Percentiles rank a stretch among this genome's conserved stretches.
Conservation (phyloP, 1,139 yeast genomes). For the Geotrichum macrosporum region DNA sequence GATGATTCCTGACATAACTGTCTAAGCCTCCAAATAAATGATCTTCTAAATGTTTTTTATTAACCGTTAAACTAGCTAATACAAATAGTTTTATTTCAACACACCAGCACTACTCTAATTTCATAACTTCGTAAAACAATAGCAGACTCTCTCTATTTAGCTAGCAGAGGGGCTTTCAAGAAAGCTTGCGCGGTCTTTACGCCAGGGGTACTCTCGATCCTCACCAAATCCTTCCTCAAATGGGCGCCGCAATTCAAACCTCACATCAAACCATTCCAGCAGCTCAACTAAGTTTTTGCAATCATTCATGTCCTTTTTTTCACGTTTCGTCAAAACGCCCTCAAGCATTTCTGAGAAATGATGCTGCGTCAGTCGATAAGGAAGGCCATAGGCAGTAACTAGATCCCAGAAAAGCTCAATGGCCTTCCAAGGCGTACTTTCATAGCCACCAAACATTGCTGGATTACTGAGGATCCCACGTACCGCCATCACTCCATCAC, state of each 20-base stretch:
- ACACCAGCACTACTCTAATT: no score
- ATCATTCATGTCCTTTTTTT: constrained; percentile 62
- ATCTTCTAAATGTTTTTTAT: no score
- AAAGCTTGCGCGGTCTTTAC: constrained; percentile 23
- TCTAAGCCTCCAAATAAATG: no score
- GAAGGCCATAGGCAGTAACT: constrained; percentile 75
- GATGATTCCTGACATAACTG: no score
- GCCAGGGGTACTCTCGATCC: constrained; percentile 54
- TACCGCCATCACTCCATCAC: constrained; percentile 94
- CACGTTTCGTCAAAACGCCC: constrained; percentile 52
- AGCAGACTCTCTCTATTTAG: not conserved
- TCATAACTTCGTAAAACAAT: not conserved
- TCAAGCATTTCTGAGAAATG: constrained; percentile 81
- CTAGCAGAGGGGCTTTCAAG: not conserved
- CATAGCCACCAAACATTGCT: constrained; percentile 54
- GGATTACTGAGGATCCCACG: constrained; percentile 85
- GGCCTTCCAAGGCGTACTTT: constrained; percentile 83
- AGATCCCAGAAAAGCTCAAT: constrained; percentile 78
- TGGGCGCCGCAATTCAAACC: constrained; percentile 60
- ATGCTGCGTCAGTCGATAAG: constrained; percentile 78
- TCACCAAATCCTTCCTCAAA: constrained; percentile 67
- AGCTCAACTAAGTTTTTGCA: constrained; percentile 55
- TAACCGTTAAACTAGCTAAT: no score
- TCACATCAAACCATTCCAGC: constrained; percentile 74
- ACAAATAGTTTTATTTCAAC: no score